Evolutionary conservation across 305 asterid genomes (phyloP).

Genomic region (Coffea humblotiana): DNA sequence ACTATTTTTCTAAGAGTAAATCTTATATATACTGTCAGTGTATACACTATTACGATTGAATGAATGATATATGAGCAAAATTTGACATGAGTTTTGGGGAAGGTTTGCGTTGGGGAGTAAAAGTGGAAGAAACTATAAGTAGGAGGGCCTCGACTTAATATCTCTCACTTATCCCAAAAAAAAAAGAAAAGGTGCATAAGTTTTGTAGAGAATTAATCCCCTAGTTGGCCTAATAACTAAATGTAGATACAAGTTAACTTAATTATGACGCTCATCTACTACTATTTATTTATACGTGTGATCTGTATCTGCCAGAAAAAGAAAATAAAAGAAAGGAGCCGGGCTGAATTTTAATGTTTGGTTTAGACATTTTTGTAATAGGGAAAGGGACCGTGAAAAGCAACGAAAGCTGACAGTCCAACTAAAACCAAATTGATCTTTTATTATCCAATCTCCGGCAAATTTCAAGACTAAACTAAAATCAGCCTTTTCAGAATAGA

Average conservation of each 20-base stretch:
- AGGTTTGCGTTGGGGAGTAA: no score
- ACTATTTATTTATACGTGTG: not conserved
- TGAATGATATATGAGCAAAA: no score
- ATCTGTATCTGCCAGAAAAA: not conserved
- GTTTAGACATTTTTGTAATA: not conserved
- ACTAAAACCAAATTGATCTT: not conserved
- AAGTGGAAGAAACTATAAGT: no score
- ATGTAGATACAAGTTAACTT: not conserved
- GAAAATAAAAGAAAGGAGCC: not conserved
- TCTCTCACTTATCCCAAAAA: no score
- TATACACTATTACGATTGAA: no score
- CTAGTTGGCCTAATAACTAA: not conserved
- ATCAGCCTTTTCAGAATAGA: not conserved
- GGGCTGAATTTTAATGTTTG: not conserved
- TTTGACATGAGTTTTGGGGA: not conserved
- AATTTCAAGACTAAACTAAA: not conserved
- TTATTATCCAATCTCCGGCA: not conserved
- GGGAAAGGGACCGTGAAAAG: not conserved
- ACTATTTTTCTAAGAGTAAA: no score
- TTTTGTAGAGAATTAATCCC: no score
- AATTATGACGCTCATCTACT: not conserved
- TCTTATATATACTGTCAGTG: no score
- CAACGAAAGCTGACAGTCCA: slow-evolving; percentile 11
- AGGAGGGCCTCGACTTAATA: no score
- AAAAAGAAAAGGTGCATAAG: no score